Evolutionary conservation across 2,329 filamentous ascomycete species (phyloP), one percentile per base, ranked within the genome.

Genomic region (Aspergillus ustus): DNA sequence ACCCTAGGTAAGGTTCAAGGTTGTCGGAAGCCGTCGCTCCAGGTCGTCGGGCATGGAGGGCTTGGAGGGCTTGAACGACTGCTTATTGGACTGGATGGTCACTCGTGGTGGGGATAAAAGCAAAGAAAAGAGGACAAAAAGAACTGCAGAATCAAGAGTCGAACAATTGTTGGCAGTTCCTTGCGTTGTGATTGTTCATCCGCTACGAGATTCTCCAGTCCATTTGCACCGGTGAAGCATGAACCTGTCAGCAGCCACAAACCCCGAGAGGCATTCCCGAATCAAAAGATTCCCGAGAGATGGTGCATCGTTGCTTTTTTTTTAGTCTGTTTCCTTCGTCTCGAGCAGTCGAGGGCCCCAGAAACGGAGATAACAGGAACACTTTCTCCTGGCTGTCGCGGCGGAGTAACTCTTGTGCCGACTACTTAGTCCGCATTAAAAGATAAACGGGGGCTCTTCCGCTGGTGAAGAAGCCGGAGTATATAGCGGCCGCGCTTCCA

Each of bases 41-140:
- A n/a, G n/a, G n/a, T 5, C 25, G 25, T 61, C 53, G 59, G 59
- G 45, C 43, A 54, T 54, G 49, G n/a, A n/a, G n/a, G 59, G 58
- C 22, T 44, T 61, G 44, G 59, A 54, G 49, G 54, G 31, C 20
- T 25, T 29, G 7, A 40, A 15, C 44, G 29, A 9, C 15, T 44
- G 29, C 34, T 45, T 49, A 57, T 58, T 61, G 54, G 54, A 28
- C 20, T 46, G 45, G 31, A 40, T 48, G 17, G 17, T 45, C 15
- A 5, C 17, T 45, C 40, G 52, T 28, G 19, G 19, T 40, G 34
- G 34, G 34, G 34, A 25, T 40, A 15, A 15, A 40, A 40, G 34
- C 34, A 34, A 40, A 28, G 11, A 15, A 49, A 49, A 40, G 50
- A 52, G 20, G 9, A 37, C 11, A 22, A 6, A 31, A 15, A 22